A percentile compares a stretch with the other conserved stretches of the same genome.
Conservation (phyloP, 306 rosid genomes). For the Quillaja saponaria region DNA sequence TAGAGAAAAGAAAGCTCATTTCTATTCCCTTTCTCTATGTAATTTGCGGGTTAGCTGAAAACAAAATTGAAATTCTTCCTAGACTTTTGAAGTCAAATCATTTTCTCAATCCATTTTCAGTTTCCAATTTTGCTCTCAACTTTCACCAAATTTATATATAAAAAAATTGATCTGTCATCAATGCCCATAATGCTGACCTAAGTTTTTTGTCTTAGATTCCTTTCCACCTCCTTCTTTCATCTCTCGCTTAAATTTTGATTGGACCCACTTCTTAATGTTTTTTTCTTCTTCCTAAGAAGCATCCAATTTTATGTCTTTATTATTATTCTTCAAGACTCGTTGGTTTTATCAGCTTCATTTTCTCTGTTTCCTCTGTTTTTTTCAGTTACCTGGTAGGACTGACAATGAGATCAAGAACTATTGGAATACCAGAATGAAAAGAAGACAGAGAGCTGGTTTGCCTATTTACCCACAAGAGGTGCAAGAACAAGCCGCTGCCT, state of each 20-base stretch:
- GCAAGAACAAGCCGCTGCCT: constrained; percentile 42
- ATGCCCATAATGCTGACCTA: constrained; percentile 26
- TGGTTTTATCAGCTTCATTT: background rate
- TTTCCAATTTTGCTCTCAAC: constrained; percentile 9
- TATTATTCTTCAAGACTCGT: background rate
- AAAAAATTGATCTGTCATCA: background rate
- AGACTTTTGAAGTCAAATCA: constrained; percentile 19
- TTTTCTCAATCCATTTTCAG: background rate
- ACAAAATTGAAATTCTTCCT: background rate
- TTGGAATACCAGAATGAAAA: constrained; percentile 86
- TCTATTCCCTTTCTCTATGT: too few relatives aligned
- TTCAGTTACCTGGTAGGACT: constrained; percentile 83
- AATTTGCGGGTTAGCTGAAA: too few relatives aligned
- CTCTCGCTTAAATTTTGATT: constrained; percentile 10
- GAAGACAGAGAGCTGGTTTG: constrained; percentile 70
- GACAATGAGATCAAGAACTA: constrained; percentile 91
- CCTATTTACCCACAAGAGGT: constrained; percentile 66
- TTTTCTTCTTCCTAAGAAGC: constrained; percentile 12
- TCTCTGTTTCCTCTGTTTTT: constrained; percentile 5
- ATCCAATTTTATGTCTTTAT: background rate
- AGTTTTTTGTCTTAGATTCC: constrained; percentile 31
- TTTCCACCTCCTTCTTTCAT: background rate
- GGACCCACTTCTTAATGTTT: constrained; percentile 32
- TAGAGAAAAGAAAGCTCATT: background rate
- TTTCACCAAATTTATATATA: constrained; percentile 10